Evolutionary conservation across 768 basidiomycete genomes (phyloP).

Genomic region (Cystobasidium tubakii): DNA sequence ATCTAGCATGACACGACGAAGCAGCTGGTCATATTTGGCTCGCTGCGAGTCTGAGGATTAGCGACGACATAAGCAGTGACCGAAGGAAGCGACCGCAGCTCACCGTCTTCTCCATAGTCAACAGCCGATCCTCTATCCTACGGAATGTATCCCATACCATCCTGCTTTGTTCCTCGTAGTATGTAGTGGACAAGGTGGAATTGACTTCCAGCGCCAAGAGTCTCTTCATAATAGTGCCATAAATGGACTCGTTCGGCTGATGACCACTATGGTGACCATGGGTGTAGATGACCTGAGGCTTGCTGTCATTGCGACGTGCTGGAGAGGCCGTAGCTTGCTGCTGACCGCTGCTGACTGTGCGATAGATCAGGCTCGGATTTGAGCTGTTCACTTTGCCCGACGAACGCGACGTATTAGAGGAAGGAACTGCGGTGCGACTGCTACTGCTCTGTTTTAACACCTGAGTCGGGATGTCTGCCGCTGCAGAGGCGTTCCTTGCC

Average conservation of each 20-base stretch:
- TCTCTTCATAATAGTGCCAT: conserved; percentile 91
- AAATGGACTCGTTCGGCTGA: conserved; percentile 74
- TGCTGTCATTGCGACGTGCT: conserved; percentile 27
- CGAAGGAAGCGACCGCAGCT: background rate
- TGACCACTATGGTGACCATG: conserved; percentile 17
- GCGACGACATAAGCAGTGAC: background rate
- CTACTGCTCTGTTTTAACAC: no score
- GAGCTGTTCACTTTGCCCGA: background rate
- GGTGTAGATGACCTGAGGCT: conserved; percentile 30
- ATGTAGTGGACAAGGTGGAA: conserved; percentile 72
- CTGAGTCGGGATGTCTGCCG: no score
- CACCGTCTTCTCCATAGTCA: conserved; percentile 50
- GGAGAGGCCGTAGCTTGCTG: conserved; percentile 7
- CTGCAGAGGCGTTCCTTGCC: no score
- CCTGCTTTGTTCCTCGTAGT: conserved; percentile 81
- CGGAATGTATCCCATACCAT: conserved; percentile 68
- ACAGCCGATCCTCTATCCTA: conserved; percentile 70
- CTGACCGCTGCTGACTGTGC: conserved; percentile 2
- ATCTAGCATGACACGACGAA: conserved; percentile 61
- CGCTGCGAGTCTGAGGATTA: conserved; percentile 52
- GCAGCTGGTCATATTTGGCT: conserved; percentile 64
- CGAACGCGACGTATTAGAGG: background rate
- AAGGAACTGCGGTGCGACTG: background rate
- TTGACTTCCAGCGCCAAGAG: conserved; percentile 77
- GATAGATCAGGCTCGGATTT: background rate